phyloP scores from a whole-genome alignment of 108 stramenopile species.

The Cyclotella kingstonii region DNA sequence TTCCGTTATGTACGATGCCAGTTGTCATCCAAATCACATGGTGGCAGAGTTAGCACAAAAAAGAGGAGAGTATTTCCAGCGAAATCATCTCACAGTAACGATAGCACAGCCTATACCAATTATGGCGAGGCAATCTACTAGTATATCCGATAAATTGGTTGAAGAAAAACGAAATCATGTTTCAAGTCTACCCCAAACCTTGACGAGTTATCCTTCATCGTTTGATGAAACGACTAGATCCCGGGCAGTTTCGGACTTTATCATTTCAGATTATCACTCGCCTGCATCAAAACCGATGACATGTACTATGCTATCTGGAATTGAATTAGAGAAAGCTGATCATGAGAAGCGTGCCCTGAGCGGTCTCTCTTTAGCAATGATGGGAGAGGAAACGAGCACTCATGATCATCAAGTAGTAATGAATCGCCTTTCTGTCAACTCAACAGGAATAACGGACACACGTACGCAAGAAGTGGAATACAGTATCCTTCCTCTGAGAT shows the following conservation, averaged over 20 bases:
- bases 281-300: constrained; percentile 10
- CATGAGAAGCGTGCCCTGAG: constrained; percentile 40
- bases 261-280: constrained; percentile 45
- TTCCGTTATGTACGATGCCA: constrained; percentile 60
- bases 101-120: background rate
- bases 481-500: constrained; percentile 13
- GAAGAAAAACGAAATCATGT: background rate
- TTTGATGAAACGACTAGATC: background rate
- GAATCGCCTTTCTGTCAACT: background rate
- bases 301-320: background rate
- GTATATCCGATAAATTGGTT: background rate
- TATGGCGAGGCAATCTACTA: background rate
- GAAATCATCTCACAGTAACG: background rate
- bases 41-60: constrained; percentile 15
- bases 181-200: background rate
- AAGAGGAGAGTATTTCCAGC: constrained; percentile 7
- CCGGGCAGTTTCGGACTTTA: constrained; percentile 32
- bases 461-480: background rate
- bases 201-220: background rate
- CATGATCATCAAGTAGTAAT: background rate
- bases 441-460: background rate
- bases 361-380: constrained; percentile 46
- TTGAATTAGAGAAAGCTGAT: background rate
- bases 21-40: constrained; percentile 23
- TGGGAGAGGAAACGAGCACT: constrained; percentile 25